phyloP scores from a whole-genome alignment of 2,329 filamentous ascomycete species.

The Sporothrix brunneoviolacea region DNA sequence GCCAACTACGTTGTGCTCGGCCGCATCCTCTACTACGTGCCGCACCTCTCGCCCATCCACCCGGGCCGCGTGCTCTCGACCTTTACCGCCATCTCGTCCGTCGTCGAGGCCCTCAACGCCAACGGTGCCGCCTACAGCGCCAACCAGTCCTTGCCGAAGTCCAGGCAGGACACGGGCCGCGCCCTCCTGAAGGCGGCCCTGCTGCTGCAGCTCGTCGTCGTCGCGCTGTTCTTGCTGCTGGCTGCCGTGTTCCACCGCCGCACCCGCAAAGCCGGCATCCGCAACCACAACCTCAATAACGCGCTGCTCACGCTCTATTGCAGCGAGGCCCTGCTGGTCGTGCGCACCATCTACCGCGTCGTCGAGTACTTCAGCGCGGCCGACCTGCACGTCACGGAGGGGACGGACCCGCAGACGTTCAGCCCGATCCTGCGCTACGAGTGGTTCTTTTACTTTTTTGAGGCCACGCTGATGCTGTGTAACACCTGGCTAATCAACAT shows the following conservation, averaged over 20 bases:
- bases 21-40: constrained; percentile 55
- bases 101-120: constrained; percentile 43
- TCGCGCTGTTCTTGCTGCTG: constrained; percentile 41
- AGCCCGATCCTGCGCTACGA: constrained; percentile 45
- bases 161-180: constrained; percentile 35
- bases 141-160: constrained; percentile 35
- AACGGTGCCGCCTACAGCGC: constrained; percentile 42
- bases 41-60: constrained; percentile 49
- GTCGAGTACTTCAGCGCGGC: constrained; percentile 53
- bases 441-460: constrained; percentile 54
- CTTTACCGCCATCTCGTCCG: constrained; percentile 40
- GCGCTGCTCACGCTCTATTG: constrained; percentile 45
- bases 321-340: constrained; percentile 41
- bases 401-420: no score
- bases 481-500: constrained; percentile 46
- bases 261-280: constrained; percentile 32
- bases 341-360: constrained; percentile 50
- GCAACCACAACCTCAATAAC: constrained; percentile 26
- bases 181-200: constrained; percentile 44
- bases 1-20: constrained; percentile 59
- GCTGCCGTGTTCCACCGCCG: constrained; percentile 42
- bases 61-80: constrained; percentile 37
- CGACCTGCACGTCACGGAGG: constrained; percentile 41
- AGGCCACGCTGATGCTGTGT: constrained; percentile 44
- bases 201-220: constrained; percentile 48